Percentiles rank a stretch among this genome's conserved stretches.
phyloP scores from a whole-genome alignment of 306 rosid species.

The Gastrolobium bilobum region DNA sequence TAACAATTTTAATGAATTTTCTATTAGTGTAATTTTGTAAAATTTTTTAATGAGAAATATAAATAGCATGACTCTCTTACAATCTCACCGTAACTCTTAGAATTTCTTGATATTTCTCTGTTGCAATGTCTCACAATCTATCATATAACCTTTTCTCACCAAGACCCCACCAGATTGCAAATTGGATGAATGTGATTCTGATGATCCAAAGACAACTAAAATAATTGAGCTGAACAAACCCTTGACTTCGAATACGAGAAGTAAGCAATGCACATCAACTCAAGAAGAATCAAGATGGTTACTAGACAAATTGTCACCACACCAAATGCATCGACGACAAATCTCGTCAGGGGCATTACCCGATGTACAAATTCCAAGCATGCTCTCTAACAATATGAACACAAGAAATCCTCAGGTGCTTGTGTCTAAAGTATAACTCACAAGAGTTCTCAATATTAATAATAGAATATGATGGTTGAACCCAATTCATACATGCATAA shows the following conservation, averaged over 20 bases:
- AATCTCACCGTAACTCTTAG: too few relatives aligned
- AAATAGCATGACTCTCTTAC: too few relatives aligned
- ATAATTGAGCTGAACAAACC: conserved; percentile 75
- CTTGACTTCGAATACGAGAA: conserved; percentile 72
- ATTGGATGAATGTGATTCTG: conserved; percentile 77
- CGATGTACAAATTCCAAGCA: conserved; percentile 97
- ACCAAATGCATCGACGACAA: conserved; percentile 98
- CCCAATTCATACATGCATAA: conserved; percentile 42
- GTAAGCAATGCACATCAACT: conserved; percentile 83
- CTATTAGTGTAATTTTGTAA: too few relatives aligned
- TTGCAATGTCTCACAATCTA: too few relatives aligned
- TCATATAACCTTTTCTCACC: too few relatives aligned
- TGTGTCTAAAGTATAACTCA: conserved; percentile 46
- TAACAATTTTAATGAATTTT: too few relatives aligned
- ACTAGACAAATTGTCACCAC: conserved; percentile 95
- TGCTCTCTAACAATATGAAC: conserved; percentile 99
- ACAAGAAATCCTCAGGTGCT: conserved; percentile 69
- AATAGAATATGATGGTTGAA: conserved; percentile 54
- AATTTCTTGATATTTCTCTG: too few relatives aligned
- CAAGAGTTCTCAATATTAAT: conserved; percentile 39
- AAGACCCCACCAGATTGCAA: conserved; percentile 94
- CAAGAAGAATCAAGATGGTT: conserved; percentile 84
- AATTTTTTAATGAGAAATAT: too few relatives aligned
- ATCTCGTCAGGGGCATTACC: conserved; percentile 99
- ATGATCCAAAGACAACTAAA: conserved; percentile 98